Evolutionary conservation across 805 yeast species (phyloP), one percentile per base, ranked within the genome.

Genomic region (Nakazawaea wickerhamii): DNA sequence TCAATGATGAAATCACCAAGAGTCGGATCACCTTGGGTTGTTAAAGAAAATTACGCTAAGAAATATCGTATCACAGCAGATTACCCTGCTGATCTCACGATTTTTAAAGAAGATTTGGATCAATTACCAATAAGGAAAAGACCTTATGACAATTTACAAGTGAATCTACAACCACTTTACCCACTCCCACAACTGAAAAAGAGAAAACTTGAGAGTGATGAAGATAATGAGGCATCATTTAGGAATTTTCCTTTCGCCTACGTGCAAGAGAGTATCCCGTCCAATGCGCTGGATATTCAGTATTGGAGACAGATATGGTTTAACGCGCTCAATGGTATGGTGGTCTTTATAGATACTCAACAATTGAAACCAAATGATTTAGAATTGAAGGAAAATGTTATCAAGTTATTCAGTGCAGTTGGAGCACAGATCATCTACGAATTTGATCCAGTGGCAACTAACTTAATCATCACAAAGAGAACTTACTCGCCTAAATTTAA

Each of bases 21-120:
- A 70, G 70, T 81, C 33, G 97, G 98, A 3, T 91, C 97, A 3
- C 98, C 98, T 3, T 93, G 98, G 98, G 79, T 91, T 17, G 93
- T 93, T 13, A 84, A 82, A 56, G 79, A 77, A 20, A 80, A 81
- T 50, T 87, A 77, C 59, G 93, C 93, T 0, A 70, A 68, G 43
- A 72, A 73, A 52, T 87, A 81, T 58, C 65, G 85, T 50, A 84
- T 87, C 15, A 73, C 82, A 9, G 66, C 70, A 14, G 80, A 71
- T 30, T 73, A 71, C 50, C 87, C 87, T 1, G 68, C 72, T 5
- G 74, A 78, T 43, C 60, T 81, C 43, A 44, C 38, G 54, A 53
- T 38, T 35, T 43, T 25, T 36, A 66, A 53, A 46, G 63, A 59
- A 32, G 59, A 55, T 31, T 23, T 40, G 17, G 38, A 27, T 10